These are phyloP conservation scores for Xylariaceae sp. DNA, from an alignment of 2,329 filamentous ascomycete genomes.

Conservation along the genomic window DNA sequence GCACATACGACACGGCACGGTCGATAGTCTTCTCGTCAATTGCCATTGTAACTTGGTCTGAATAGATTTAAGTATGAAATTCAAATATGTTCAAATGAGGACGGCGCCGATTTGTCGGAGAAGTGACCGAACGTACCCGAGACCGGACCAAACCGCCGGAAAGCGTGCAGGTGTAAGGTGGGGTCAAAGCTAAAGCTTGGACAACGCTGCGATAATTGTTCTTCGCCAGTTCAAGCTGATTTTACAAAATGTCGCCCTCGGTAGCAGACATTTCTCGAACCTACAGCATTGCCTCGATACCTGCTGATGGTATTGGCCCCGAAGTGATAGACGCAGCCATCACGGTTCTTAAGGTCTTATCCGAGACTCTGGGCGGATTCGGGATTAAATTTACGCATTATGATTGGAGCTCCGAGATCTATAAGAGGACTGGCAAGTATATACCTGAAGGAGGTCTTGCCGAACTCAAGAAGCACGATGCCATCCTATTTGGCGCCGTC, in stretches of 20 bases:
- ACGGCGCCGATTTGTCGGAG: too few relatives aligned
- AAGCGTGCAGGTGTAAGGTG: too few relatives aligned
- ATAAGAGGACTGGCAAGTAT: slow-evolving; percentile 62
- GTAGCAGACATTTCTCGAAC: slow-evolving; percentile 23
- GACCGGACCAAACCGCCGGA: too few relatives aligned
- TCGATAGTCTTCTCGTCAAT: not conserved
- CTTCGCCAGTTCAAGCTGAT: not conserved
- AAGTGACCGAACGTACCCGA: too few relatives aligned
- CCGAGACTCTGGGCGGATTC: slow-evolving; percentile 52
- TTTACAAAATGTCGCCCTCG: slow-evolving; percentile 19
- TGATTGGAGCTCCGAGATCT: slow-evolving; percentile 65
- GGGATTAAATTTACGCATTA: slow-evolving; percentile 58
- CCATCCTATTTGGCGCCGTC: slow-evolving; percentile 62
- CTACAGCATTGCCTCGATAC: slow-evolving; percentile 56
- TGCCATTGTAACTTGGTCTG: too few relatives aligned
- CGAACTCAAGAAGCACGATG: slow-evolving; percentile 44
- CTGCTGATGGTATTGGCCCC: slow-evolving; percentile 60
- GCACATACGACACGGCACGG: not conserved
- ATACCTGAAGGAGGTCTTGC: slow-evolving; percentile 59
- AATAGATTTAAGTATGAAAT: too few relatives aligned
- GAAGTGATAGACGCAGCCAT: slow-evolving; percentile 61
- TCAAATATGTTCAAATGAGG: not conserved
- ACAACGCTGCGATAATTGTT: not conserved
- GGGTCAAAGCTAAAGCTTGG: too few relatives aligned
- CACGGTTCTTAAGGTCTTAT: slow-evolving; percentile 54